Base-by-base conservation (phyloP, 208 protist species). In the Acanthamoeba healyi region DNA sequence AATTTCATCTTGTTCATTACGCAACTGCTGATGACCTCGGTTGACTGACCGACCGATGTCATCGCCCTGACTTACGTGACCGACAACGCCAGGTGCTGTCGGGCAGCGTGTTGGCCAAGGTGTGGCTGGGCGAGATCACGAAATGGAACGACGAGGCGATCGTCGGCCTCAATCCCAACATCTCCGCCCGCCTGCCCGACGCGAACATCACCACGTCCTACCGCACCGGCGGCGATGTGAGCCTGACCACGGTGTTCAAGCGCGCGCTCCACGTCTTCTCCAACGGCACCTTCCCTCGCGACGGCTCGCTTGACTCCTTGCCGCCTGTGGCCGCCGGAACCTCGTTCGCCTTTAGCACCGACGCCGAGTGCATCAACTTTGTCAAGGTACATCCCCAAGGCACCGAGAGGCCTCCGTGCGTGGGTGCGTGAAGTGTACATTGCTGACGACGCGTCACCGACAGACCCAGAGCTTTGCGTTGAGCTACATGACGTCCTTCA, bases 91-190 rank as follows among this genome's bases (percentile, higher is more conserved):
- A 87, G 79, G 79, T 87, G 26, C 32, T 87, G 5, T 54, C 44
- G n/a, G 42, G 42, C 0, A 34, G 51, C 15, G 51, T 63, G 49
- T 24, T 87, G 44, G 79, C 79, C 5, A 17, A 58, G n/a, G 34
- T 87, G 0, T 87, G 79, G 79, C 7, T 14, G 26, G 79, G 79
- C 4, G 79, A 87, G 29, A 87, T 87, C 42, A 87, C 79, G 32
- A 5, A 6, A 40, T 87, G 79, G 79, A 63, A 87, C 32, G 79
- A 87, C 51, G 10, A 24, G 51, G 79, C 79, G 0, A 87, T 87
- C 44, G 7, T 6, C n/a, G 5, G 5, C 0, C 79, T 87, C 10
- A 87, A 87, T 22, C 40, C 79, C 40, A 65, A 54, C 34, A 51
- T 87, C 15, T n/a, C 40, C 49, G 2, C 26, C 42, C 44, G 51